Evolutionary conservation across 345 rosid genomes (phyloP).

Genomic region (Gossypium bickii): DNA sequence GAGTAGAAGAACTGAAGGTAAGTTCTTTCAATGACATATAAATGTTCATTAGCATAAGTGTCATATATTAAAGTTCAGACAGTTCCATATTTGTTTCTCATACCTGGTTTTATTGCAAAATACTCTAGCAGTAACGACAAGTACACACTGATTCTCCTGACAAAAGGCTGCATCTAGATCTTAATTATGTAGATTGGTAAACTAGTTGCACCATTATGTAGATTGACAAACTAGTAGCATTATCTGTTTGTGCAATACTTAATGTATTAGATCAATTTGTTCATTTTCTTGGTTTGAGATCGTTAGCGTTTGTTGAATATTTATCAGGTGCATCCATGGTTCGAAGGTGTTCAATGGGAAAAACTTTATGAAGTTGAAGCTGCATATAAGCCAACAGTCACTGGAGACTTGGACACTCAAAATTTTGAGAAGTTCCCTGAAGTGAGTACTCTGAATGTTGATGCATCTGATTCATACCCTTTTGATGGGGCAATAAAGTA

Average conservation of each 20-base stretch:
- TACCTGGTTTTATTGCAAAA: neutral
- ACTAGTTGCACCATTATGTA: constrained; percentile 4
- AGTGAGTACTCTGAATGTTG: constrained; percentile 44
- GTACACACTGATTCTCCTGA: neutral
- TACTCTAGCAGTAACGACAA: neutral
- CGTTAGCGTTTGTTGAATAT: constrained; percentile 10
- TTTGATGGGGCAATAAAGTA: neutral
- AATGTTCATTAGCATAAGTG: neutral
- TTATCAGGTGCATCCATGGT: constrained; percentile 82
- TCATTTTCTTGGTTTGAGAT: constrained; percentile 15
- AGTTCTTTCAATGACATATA: constrained; percentile 9
- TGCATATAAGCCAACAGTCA: constrained; percentile 73
- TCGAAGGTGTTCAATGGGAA: constrained; percentile 74
- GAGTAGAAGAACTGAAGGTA: constrained; percentile 84
- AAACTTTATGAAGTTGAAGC: constrained; percentile 83
- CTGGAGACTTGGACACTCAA: constrained; percentile 91
- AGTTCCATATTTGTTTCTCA: neutral
- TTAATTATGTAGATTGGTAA: neutral
- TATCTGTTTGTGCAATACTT: neutral
- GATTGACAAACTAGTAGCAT: constrained; percentile 2
- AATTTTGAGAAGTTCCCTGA: constrained; percentile 97
- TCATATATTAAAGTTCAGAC: constrained; percentile 1
- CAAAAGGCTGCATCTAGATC: neutral
- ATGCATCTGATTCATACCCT: neutral
- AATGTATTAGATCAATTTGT: neutral